phyloP scores from a whole-genome alignment of 352 stramenopile genomes.

The Pythium grandisporangium region DNA sequence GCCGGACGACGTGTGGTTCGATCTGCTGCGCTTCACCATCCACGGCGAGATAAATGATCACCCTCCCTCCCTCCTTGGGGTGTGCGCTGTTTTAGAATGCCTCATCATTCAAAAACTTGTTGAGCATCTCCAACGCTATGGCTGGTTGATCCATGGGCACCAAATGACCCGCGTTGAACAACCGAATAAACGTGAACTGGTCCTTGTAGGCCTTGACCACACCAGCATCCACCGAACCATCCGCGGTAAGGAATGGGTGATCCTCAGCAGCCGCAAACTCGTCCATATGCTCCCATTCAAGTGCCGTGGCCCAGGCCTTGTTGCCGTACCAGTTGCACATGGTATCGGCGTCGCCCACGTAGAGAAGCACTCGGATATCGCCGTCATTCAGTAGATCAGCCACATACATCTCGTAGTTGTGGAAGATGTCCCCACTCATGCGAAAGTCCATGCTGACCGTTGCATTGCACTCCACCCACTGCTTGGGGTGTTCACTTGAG shows the following conservation, averaged over 20 bases:
- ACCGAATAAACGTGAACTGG: constrained; percentile 27
- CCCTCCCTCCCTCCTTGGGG: too few species aligned
- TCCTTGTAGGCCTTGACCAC: constrained; percentile 16
- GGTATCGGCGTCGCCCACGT: constrained; percentile 92
- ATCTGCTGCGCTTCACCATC: background rate
- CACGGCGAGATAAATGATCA: too few species aligned
- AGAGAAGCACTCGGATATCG: constrained; percentile 74
- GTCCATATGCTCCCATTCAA: constrained; percentile 79
- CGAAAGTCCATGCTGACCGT: constrained; percentile 82
- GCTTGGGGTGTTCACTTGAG: background rate
- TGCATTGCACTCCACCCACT: background rate
- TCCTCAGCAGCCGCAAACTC: constrained; percentile 48
- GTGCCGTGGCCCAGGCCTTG: constrained; percentile 76
- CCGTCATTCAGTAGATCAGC: constrained; percentile 52
- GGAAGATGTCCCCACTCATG: constrained; percentile 75
- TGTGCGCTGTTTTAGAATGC: constrained; percentile 5
- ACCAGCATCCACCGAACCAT: constrained; percentile 8
- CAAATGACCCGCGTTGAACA: constrained; percentile 46
- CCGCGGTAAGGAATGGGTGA: constrained; percentile 3
- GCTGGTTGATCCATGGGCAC: constrained; percentile 37
- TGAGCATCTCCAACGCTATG: constrained; percentile 39
- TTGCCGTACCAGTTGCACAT: constrained; percentile 94
- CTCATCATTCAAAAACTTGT: constrained; percentile 37
- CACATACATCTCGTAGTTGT: constrained; percentile 65
- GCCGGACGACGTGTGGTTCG: background rate